phyloP scores from a whole-genome alignment of 2,329 filamentous ascomycete genomes.

The Camillea tinctor region DNA sequence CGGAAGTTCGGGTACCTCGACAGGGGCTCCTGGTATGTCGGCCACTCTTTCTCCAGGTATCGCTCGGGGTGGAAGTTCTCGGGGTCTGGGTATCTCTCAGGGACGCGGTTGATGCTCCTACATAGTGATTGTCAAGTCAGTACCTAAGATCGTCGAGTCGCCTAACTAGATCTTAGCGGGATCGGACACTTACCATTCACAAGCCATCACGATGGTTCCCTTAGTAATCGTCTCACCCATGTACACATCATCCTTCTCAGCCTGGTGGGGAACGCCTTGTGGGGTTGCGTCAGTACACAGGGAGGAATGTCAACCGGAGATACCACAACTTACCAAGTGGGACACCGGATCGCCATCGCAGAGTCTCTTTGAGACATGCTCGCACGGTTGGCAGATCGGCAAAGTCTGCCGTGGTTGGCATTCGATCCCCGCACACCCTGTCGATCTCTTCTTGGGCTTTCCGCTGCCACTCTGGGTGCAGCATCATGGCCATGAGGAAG shows the following conservation, averaged over 20 bases:
- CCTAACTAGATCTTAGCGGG: neutral
- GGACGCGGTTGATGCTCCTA: conserved; percentile 58
- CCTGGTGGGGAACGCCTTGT: conserved; percentile 48
- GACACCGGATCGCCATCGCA: conserved; percentile 58
- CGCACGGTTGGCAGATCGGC: conserved; percentile 51
- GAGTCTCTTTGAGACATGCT: conserved; percentile 56
- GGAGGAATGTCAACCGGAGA: neutral
- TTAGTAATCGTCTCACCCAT: conserved; percentile 47
- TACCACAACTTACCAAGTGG: conserved; percentile 41
- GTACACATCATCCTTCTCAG: conserved; percentile 46
- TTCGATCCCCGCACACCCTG: conserved; percentile 50
- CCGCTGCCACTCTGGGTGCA: conserved; percentile 52
- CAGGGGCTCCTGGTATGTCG: conserved; percentile 65
- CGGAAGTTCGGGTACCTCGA: conserved; percentile 62
- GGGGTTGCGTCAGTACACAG: neutral
- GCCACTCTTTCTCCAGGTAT: conserved; percentile 61
- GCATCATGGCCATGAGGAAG: conserved; percentile 51
- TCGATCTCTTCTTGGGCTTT: conserved; percentile 59
- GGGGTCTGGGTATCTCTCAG: conserved; percentile 60
- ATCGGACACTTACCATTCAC: conserved; percentile 45
- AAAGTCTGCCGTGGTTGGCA: conserved; percentile 51
- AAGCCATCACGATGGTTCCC: conserved; percentile 48
- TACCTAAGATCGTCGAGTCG: neutral
- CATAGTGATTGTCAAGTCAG: neutral
- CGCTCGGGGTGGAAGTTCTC: conserved; percentile 62